Evolutionary conservation across 2,329 filamentous ascomycete species (phyloP), one percentile per base, ranked within the genome.

Genomic region (Cryphonectria radicalis): DNA sequence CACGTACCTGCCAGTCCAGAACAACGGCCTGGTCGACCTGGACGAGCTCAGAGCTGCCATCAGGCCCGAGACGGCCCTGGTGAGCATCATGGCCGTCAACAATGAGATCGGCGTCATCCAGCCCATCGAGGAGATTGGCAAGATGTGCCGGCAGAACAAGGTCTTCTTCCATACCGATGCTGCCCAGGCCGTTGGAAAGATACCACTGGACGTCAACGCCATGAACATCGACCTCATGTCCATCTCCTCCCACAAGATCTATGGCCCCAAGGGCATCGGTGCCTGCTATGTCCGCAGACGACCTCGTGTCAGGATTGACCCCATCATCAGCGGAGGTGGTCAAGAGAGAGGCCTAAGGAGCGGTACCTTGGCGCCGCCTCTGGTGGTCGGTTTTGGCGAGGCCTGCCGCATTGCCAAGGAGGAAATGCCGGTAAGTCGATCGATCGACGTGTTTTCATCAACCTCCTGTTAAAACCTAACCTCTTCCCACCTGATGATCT

Each of bases 91-190:
- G 96, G 91, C 96, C 0, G 96, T 99, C 78, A 99, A 99, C 86
- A 99, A 99, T 81, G 96, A 99, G 83, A 98, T 99, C 77, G 96
- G 96, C 78, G 96, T 99, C n/a, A 97, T 99, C 71, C 96, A 99
- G 82, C 96, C 96, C 0, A 84, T 99, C 71, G 93, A 94, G 77
- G 90, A 97, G 83, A 99, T 99, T 79, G 96, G 96, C 78, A 92
- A 92, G 82, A 85, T 99, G 19, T 99, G 96, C 82, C 90, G 96
- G 66, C 88, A 90, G 69, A 96, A 93, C 82, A 98, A 98, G 85
- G 87, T 98, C 62, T 99, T 98, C 83, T 99, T 99, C 89, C 96
- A 99, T 84, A 97, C 94, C 35, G 96, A 99, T 81, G 96, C 88
- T 67, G 96, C 96, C 0, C 96, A 99, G 84, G 96, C 96, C 22